phyloP scores from a whole-genome alignment of 441 rosid species.

The Gossypium gossypioides region DNA sequence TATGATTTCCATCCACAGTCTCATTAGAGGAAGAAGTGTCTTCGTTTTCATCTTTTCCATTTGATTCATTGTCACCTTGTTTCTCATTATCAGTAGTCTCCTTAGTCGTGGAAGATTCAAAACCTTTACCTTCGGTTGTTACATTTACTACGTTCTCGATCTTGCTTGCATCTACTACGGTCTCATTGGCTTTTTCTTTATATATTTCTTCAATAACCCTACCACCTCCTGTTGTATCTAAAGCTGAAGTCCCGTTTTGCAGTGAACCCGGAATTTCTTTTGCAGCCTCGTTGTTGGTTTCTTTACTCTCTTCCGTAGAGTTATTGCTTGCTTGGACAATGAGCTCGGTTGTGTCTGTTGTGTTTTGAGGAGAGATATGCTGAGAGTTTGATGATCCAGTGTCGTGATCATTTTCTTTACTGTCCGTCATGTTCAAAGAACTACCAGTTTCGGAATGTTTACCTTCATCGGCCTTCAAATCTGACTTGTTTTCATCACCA shows the following conservation, averaged over 20 bases:
- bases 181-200: conserved; percentile 24
- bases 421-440: conserved; percentile 19
- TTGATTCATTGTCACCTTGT: conserved; percentile 22
- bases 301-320: conserved; percentile 24
- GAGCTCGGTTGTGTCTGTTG: conserved; percentile 2
- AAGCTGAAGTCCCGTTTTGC: conserved; percentile 36
- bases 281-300: conserved; percentile 22
- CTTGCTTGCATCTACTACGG: conserved; percentile 18
- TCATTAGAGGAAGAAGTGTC: conserved; percentile 16
- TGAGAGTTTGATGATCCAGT: conserved; percentile 12
- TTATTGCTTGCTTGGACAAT: conserved; percentile 19
- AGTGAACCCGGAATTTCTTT: conserved; percentile 22
- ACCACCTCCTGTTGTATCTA: conserved; percentile 24
- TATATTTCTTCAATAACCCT: conserved; percentile 23
- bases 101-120: background rate
- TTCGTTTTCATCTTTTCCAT: conserved; percentile 24
- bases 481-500: conserved; percentile 18
- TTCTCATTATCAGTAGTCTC: conserved; percentile 16
- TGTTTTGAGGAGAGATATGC: conserved; percentile 9
- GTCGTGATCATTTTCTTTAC: conserved; percentile 25
- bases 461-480: conserved; percentile 21
- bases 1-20: conserved; percentile 18
- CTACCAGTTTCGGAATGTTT: conserved; percentile 17
- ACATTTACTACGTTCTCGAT: conserved; percentile 18
- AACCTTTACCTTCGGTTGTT: conserved; percentile 19